Conservation (phyloP, 768 basidiomycete genomes). For the Rhodotorula taiwanensis region DNA sequence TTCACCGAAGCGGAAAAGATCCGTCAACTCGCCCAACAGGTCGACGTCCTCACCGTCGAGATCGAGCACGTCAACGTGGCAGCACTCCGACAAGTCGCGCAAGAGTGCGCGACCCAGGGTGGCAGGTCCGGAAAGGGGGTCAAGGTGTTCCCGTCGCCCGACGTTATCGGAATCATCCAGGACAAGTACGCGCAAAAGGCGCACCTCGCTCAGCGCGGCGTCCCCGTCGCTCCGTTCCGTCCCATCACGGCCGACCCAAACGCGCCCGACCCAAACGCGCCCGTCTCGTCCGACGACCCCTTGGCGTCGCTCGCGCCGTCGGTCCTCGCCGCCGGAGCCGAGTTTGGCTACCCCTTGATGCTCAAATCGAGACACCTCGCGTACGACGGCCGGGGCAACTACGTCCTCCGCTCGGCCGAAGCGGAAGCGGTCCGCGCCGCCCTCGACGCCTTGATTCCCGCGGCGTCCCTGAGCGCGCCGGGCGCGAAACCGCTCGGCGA, state of each 20-base stretch:
- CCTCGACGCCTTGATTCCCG: constrained; percentile 45
- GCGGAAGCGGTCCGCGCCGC: constrained; percentile 51
- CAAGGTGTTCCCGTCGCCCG: constrained; percentile 66
- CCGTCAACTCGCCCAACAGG: constrained; percentile 65
- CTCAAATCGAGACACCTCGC: constrained; percentile 90
- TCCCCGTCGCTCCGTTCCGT: constrained; percentile 58
- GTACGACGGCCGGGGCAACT: constrained; percentile 94
- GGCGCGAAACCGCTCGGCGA: constrained; percentile 53
- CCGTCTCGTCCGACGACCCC: constrained; percentile 28
- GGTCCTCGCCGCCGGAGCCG: constrained; percentile 37
- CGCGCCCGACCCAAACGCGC: constrained; percentile 45
- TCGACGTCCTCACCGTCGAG: constrained; percentile 85
- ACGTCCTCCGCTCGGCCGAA: constrained; percentile 56
- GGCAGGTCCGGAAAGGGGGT: constrained; percentile 39
- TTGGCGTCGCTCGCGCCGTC: constrained; percentile 27
- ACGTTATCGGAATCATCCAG: constrained; percentile 79
- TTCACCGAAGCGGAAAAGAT: constrained; percentile 77
- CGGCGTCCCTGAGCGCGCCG: constrained; percentile 41
- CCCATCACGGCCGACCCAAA: constrained; percentile 54
- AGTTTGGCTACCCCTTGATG: constrained; percentile 82
- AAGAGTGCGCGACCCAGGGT: constrained; percentile 27
- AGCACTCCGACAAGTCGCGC: constrained; percentile 60
- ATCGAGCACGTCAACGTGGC: constrained; percentile 89
- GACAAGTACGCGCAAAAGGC: constrained; percentile 62
- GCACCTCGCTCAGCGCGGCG: constrained; percentile 52